Evolutionary conservation across 192 early-diverging fungal genomes (phyloP), one percentile per base, ranked within the genome.

Genomic region (Linnemannia hyalina): DNA sequence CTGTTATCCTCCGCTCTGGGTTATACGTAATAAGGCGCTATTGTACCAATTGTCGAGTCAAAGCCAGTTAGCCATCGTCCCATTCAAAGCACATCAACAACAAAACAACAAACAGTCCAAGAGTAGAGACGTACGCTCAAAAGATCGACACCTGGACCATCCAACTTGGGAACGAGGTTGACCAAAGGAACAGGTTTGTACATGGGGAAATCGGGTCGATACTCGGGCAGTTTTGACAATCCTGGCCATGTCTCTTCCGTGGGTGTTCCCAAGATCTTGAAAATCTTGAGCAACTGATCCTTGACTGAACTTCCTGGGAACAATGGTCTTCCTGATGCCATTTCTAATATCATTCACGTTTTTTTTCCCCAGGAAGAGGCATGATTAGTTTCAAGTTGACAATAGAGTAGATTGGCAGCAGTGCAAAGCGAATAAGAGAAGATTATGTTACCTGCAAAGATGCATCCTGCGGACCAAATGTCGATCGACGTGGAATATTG

Each of bases 231-330:
- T 85, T 94, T 94, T 40, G 94, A 92, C 40, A 97, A 93, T 9
- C 91, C 90, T 18, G 98, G 97, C 97, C 97, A 99, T 38, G 89
- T 90, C 41, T 94, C 93, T 68, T 95, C 94, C 44, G 94, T 92
- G 16, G 96, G 96, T 11, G 96, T 96, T 68, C 96, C 96, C 83
- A 96, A 84, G 71, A 96, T 92, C 85, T 97, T 98, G 91, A 98
- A 99, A 71, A 99, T 99, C 60, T 95, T 92, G 42, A 95, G 78
- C 36, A 99, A 80, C 83, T 99, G 97, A 89, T 98, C 97, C 68
- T 92, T 88, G 32, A 95, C 93, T 8, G 97, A 98, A 52, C 92
- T 94, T 77, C 98, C 98, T 18, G 97, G 94, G 78, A 99, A 98
- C 47, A 98, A 89, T 10, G 97, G 97, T 55, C 96, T 92, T 44